Evolutionary conservation across 2,329 filamentous ascomycete genomes (phyloP).

Genomic region (Colletotrichum sublineola): DNA sequence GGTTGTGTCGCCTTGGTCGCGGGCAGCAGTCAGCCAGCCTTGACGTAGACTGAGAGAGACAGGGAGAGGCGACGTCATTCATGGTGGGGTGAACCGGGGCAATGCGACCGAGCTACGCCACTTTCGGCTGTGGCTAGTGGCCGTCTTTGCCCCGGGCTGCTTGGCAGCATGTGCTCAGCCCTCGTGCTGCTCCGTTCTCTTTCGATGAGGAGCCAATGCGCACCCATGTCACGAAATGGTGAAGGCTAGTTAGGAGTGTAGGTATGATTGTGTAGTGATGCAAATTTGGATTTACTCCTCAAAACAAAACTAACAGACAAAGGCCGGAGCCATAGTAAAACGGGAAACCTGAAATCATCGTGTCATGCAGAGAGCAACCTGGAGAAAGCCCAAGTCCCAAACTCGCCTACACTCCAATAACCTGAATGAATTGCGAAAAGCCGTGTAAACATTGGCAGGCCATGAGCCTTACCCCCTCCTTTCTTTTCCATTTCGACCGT

Average conservation of each 20-base stretch:
- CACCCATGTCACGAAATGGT: not conserved
- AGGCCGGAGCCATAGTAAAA: constrained; percentile 31
- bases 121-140: constrained; percentile 38
- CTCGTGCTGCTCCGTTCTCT: not conserved
- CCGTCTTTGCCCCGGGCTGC: constrained; percentile 2
- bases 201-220: not conserved
- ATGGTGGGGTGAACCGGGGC: constrained; percentile 34
- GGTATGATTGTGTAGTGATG: constrained; percentile 19
- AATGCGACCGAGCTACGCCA: constrained; percentile 26
- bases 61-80: constrained; percentile 35
- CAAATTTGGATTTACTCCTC: constrained; percentile 32
- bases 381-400: constrained; percentile 26
- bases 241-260: not conserved
- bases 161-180: constrained; percentile 34
- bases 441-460: constrained; percentile 36
- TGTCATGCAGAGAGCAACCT: constrained; percentile 36
- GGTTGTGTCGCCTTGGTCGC: constrained; percentile 35
- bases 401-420: constrained; percentile 42
- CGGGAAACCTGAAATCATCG: constrained; percentile 40
- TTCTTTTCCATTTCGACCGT: constrained; percentile 33
- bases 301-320: constrained; percentile 38
- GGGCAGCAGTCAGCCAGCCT: constrained; percentile 25
- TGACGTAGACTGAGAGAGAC: constrained; percentile 27
- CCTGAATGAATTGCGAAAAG: constrained; percentile 37
- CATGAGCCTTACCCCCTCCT: constrained; percentile 25